Evolutionary conservation across 768 basidiomycete species (phyloP).

Genomic region (Mycena floridula): DNA sequence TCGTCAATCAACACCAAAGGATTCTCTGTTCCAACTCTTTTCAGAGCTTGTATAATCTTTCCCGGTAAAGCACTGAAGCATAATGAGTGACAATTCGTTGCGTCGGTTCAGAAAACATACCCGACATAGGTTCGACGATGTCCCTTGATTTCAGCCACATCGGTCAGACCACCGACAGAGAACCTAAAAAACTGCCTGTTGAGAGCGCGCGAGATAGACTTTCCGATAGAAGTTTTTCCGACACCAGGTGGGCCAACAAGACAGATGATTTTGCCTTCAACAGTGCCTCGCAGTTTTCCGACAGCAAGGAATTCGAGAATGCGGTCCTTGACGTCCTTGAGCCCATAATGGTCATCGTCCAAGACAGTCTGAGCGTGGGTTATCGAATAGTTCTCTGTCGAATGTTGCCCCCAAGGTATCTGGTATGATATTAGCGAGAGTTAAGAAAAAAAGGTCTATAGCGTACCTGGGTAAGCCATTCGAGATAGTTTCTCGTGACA

Average conservation of each 20-base stretch:
- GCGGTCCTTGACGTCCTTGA: constrained; percentile 87
- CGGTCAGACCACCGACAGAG: constrained; percentile 92
- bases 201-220: constrained; percentile 88
- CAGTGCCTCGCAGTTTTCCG: constrained; percentile 89
- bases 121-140: constrained; percentile 96
- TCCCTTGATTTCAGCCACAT: constrained; percentile 99
- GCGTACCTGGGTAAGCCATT: constrained; percentile 80
- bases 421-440: constrained; percentile 19
- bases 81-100: not conserved
- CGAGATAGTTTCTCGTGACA: constrained; percentile 90
- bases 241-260: constrained; percentile 97
- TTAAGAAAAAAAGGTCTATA: not conserved
- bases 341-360: constrained; percentile 93
- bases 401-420: constrained; percentile 97
- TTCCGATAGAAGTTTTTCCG: constrained; percentile 95
- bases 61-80: constrained; percentile 73
- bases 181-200: constrained; percentile 94
- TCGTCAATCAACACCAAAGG: constrained; percentile 93
- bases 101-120: constrained; percentile 31
- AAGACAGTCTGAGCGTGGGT: constrained; percentile 74
- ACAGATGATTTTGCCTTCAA: constrained; percentile 96
- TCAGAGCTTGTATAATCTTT: constrained; percentile 92
- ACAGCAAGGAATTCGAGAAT: constrained; percentile 96
- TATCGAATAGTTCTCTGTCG: constrained; percentile 89
- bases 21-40: constrained; percentile 90